Conservation (phyloP, 208 protist species). For the Strigomonas culicis region DNA sequence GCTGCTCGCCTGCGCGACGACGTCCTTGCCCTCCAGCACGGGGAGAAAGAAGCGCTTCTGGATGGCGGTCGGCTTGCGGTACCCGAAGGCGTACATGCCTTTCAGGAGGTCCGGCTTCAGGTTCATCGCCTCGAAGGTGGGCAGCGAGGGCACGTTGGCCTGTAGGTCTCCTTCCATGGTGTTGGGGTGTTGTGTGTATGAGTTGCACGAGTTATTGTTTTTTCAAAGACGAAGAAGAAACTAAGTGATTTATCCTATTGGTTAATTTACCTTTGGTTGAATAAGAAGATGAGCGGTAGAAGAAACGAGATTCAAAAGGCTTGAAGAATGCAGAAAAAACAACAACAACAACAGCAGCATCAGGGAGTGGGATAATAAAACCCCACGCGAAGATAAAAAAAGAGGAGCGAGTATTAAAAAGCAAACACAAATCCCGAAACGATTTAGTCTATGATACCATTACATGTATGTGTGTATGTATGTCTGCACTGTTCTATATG, state of each 20-base stretch:
- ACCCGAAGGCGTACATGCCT: slow-evolving; percentile 98
- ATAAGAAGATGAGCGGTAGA: slow-evolving; percentile 2
- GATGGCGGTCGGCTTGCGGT: slow-evolving; percentile 98
- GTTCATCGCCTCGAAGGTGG: slow-evolving; percentile 88
- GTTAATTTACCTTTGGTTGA: background rate
- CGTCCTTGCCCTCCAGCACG: slow-evolving; percentile 87
- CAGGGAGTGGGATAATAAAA: background rate
- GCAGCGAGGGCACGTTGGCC: slow-evolving; percentile 81
- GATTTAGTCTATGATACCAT: background rate
- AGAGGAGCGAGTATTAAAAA: background rate
- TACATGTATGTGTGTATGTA: background rate
- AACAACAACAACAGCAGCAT: slow-evolving; percentile 13
- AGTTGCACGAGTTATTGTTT: background rate
- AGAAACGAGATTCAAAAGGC: background rate
- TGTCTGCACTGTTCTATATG: background rate
- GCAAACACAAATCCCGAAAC: too few relatives aligned
- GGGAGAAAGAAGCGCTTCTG: slow-evolving; percentile 97
- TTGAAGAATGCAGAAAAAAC: slow-evolving; percentile 12
- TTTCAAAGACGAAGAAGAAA: slow-evolving; percentile 9
- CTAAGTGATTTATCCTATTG: slow-evolving; percentile 12
- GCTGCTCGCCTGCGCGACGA: slow-evolving; percentile 98
- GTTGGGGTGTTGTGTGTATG: slow-evolving; percentile 10
- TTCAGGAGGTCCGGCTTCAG: slow-evolving; percentile 83
- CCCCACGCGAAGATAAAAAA: background rate
- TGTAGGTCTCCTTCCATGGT: slow-evolving; percentile 62